Conservation (phyloP, 371 early-diverging fungal genomes). For the Smittium culicis region DNA sequence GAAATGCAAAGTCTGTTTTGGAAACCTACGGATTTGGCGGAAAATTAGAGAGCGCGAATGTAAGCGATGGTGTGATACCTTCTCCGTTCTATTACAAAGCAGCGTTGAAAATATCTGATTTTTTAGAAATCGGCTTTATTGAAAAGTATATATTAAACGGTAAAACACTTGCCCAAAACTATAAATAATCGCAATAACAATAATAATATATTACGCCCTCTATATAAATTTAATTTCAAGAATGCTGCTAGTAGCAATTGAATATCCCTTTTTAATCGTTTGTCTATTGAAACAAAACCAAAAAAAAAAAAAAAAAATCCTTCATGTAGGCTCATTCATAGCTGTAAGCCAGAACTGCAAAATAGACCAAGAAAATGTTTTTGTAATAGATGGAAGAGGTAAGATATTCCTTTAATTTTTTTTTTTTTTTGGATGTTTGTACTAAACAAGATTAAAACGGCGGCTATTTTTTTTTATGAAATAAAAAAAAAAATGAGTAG, state of each 20-base stretch:
- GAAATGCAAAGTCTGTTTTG: not conserved
- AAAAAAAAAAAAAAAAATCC: not conserved
- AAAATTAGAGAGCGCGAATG: not conserved
- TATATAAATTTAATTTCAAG: no score
- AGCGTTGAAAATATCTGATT: constrained; percentile 16
- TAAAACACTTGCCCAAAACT: no score
- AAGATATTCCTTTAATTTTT: not conserved
- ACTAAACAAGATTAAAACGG: no score
- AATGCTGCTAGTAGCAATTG: no score
- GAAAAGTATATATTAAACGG: constrained; percentile 15
- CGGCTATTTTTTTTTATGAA: no score
- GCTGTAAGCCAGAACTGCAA: constrained; percentile 17
- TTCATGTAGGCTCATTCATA: constrained; percentile 14
- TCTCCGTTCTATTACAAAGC: constrained; percentile 17
- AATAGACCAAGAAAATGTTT: constrained; percentile 29
- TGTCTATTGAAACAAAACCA: not conserved
- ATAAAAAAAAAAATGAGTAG: no score
- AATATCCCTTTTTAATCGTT: no score
- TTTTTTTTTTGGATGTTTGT: no score
- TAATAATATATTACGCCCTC: no score
- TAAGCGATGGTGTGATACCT: not conserved
- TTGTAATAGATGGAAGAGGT: constrained; percentile 27
- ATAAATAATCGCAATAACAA: no score
- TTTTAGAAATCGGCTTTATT: constrained; percentile 25
- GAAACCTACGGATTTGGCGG: not conserved